phyloP scores from a whole-genome alignment of 257 asterid genomes.

The Paraleonurus japonicus region DNA sequence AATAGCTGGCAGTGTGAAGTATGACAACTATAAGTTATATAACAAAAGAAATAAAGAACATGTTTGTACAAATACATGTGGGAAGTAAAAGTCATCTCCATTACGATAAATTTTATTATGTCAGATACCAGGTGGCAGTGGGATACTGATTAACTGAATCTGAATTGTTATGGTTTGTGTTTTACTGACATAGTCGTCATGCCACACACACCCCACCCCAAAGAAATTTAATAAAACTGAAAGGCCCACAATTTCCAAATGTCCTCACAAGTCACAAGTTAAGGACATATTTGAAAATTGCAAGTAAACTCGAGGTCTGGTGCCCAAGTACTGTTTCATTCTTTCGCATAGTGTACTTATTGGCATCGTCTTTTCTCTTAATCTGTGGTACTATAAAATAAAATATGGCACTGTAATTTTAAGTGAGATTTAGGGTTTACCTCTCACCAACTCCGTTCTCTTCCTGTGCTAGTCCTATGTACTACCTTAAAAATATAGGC shows the following conservation, averaged over 20 bases:
- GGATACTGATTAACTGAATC: background rate
- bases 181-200: background rate
- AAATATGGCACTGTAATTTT: background rate
- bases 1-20: conserved; percentile 13
- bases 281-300: background rate
- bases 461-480: background rate
- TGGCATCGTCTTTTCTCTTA: background rate
- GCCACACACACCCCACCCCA: background rate
- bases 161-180: conserved; percentile 2
- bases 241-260: background rate
- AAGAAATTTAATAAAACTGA: background rate
- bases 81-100: background rate
- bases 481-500: background rate
- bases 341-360: background rate
- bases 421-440: background rate
- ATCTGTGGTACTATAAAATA: background rate
- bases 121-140: background rate
- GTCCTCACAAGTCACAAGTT: conserved; percentile 19
- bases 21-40: conserved; percentile 5
- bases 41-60: background rate
- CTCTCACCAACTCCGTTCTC: conserved; percentile 3
- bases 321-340: background rate
- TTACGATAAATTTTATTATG: conserved; percentile 1
- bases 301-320: background rate
- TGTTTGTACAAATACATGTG: background rate